Evolutionary conservation across 2,329 filamentous ascomycete genomes (phyloP).

Genomic region (Aspergillus tubingensis): DNA sequence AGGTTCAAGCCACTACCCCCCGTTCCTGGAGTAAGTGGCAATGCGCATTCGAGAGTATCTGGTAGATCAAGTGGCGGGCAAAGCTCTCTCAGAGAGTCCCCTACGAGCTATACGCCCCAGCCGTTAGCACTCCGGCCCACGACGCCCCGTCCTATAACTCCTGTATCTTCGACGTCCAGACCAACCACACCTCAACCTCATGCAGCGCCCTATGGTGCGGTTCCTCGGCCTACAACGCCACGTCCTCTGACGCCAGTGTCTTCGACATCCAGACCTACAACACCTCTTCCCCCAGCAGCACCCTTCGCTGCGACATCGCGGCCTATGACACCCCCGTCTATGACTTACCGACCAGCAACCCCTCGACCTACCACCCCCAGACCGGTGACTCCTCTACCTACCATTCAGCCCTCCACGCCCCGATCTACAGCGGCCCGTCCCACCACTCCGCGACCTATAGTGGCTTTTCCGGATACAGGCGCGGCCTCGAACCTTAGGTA

Average conservation of each 20-base stretch:
- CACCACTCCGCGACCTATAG: not conserved
- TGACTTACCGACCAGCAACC: not conserved
- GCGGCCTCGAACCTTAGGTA: not conserved
- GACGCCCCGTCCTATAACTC: not conserved
- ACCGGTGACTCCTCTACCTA: not conserved
- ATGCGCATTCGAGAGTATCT: not conserved
- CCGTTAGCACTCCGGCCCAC: conserved; percentile 1
- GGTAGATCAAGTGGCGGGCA: conserved; percentile 1
- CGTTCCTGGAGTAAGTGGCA: not conserved
- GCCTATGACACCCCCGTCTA: not conserved
- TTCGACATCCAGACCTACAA: not conserved
- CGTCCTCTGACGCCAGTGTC: not conserved
- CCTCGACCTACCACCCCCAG: not conserved
- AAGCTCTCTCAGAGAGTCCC: not conserved
- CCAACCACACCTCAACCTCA: not conserved
- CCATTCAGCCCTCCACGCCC: not conserved
- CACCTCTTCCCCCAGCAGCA: not conserved
- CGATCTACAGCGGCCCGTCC: not conserved
- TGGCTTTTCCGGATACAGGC: not conserved
- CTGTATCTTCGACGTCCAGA: not conserved
- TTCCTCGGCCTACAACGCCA: conserved; percentile 1
- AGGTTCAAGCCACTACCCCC: conserved; percentile 6
- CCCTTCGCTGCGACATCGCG: not conserved
- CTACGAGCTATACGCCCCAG: not conserved
- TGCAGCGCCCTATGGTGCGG: not conserved